Evolutionary conservation across 768 basidiomycete species (phyloP), one percentile per base, ranked within the genome.

Genomic region (Podaxis rugospora): DNA sequence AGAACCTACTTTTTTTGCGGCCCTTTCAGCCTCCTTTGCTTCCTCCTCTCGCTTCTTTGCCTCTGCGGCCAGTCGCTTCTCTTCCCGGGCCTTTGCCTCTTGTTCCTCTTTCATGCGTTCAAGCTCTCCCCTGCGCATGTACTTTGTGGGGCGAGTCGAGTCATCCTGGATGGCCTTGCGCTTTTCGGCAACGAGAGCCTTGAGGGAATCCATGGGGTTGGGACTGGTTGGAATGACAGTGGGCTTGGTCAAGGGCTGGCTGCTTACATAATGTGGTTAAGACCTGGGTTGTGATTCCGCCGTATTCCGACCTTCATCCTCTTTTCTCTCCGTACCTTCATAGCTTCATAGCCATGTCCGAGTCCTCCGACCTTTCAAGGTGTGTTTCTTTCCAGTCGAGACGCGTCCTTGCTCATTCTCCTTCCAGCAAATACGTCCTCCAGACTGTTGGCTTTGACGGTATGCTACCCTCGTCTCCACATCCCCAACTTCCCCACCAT

Each of bases 401-500:
- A 16, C 27, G 10, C 25, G 59, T 44, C 9, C 0, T 14, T 56
- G 28, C 57, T 55, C 55, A 62, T 44, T 59, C 51, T 57, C 66
- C 66, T 55, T 42, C 2, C 56, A 94, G 91, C 79, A 92, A 89
- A 82, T 92, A 86, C 77, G 81, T 89, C 64, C 87, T 99, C 65
- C 90, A 96, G 75, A 99, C 97, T 61, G 96, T 93, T 65, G 90
- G 89, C 62, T 99, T 98, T 74, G 96, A 98, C 73, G 90, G 89
- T 89, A 59, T 66, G 80, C 74, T 40, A 36, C 32, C 16, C 51
- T 27, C 61, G 42, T 52, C 25, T 49, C 51, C 11, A n/a, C 35
- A 4, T 51, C 27, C 25, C 35, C 40, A 49, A n/a, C 16, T 37
- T 50, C 49, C 35, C 42, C 7, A 27, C 36, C 54, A 50, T 27